Conservation (phyloP, 352 stramenopile genomes). For the Pythium folliculosum region DNA sequence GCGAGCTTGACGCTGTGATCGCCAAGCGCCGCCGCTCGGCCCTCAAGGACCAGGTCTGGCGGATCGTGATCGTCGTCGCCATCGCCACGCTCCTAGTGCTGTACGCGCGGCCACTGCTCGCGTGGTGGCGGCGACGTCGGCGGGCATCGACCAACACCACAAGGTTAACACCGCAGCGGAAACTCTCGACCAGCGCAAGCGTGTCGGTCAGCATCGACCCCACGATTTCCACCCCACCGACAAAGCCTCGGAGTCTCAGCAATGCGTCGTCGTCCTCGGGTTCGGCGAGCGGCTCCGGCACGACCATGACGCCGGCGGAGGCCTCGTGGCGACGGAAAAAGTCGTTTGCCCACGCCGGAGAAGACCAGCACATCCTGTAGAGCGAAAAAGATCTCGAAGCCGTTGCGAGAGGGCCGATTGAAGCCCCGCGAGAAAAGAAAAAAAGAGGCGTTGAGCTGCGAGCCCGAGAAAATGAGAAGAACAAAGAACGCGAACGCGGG, state of each 20-base stretch:
- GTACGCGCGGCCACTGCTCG: conserved; percentile 9
- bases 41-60: conserved; percentile 17
- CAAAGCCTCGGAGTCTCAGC: conserved; percentile 6
- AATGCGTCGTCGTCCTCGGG: background rate
- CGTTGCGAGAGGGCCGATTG: conserved; percentile 1
- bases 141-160: background rate
- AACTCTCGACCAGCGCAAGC: background rate
- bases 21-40: conserved; percentile 14
- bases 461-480: background rate
- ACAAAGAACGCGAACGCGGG: conserved; percentile 3
- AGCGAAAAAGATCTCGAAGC: background rate
- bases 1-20: conserved; percentile 16
- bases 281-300: background rate
- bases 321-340: conserved; percentile 33
- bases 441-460: background rate
- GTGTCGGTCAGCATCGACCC: conserved; percentile 17
- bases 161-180: background rate
- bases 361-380: conserved; percentile 33
- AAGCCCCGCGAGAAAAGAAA: background rate
- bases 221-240: background rate
- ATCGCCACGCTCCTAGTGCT: conserved; percentile 15
- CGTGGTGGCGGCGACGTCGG: conserved; percentile 13
- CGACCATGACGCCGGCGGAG: conserved; percentile 4
- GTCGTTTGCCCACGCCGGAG: conserved; percentile 24
- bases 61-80: conserved; percentile 14